Evolutionary conservation across 164 flowering plant species (phyloP), one percentile per base, ranked within the genome.

Genomic region (Tetrastigma voinierianum): DNA sequence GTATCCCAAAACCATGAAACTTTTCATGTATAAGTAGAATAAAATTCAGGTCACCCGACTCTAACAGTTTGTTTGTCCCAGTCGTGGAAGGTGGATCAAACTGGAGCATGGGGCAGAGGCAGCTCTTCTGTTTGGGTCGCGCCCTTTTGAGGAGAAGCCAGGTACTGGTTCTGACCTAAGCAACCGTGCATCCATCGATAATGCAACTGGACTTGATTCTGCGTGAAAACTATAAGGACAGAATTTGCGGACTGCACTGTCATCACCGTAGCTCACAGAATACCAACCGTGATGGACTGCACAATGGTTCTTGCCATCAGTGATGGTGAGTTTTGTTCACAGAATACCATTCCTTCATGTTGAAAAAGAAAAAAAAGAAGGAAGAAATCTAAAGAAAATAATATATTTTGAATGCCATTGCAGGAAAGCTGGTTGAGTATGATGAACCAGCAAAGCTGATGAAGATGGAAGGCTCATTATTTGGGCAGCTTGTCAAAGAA

Each of bases 101-200:
- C 53, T 89, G 96, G 92, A 89, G 96, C 75, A 80, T 87, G 88
- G 95, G 95, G 47, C 95, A 87, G 66, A 65, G 89, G 18, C 95
- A 89, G 46, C 18, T 87, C 25, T 83, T 87, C 21, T 89, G 92
- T 65, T 62, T 89, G 57, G 96, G 96, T 2, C 79, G 96, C 13
- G 89, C 84, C 0, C 72, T 89, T 9, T 59, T 89, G 63, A 84
- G 80, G 71, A 76, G 86, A 63, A 83, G 90, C 58, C 71, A 77
- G 71, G 54, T 89, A 17, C 57, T 89, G 72, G 90, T 89, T 25
- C 86, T 89, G 24, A 92, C 87, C 59, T 92, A 89, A 82, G 92
- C 92, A n/a, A 89, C 91, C n/a, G n/a, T 54, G 91, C 95, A 12
- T 89, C 95, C 9, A 78, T 89, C 0, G 95, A 89, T 70, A 84